A percentile compares a stretch with the other conserved stretches of the same genome.
These are phyloP conservation scores for Melocanna baccifera DNA, from an alignment of 176 grass and related monocot genomes.

Conservation along the genomic window DNA sequence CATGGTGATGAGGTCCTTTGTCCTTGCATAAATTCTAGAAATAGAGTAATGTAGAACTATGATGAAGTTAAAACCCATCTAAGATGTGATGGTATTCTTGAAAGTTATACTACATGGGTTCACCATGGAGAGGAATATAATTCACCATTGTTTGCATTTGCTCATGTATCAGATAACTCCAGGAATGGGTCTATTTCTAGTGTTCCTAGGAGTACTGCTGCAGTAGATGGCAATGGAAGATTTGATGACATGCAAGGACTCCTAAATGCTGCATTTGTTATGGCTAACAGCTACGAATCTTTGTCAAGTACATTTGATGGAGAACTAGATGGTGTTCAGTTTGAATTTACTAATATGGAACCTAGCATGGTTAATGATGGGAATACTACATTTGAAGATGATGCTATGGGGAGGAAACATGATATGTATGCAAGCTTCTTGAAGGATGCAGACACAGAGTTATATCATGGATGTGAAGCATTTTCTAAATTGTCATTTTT, in stretches of 20 bases:
- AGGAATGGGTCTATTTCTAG: background rate
- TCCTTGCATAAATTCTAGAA: background rate
- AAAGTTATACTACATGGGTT: background rate
- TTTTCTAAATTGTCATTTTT: background rate
- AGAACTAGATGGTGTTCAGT: no score
- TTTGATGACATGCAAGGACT: no score
- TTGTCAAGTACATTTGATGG: no score
- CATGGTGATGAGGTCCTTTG: background rate
- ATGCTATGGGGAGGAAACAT: background rate
- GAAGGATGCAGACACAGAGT: background rate
- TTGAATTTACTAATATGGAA: background rate
- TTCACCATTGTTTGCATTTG: background rate
- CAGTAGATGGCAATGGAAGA: background rate
- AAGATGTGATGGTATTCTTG: no score
- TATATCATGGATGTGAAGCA: background rate
- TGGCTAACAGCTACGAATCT: no score
- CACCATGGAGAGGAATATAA: background rate
- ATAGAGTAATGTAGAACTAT: background rate
- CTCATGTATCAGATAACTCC: background rate
- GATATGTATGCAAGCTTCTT: background rate
- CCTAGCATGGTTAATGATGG: background rate
- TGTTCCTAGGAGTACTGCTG: background rate
- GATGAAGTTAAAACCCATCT: no score
- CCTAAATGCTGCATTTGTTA: no score
- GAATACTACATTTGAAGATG: background rate